phyloP scores from a whole-genome alignment of 2,329 filamentous ascomycete species.

The Colletotrichum limetticola region DNA sequence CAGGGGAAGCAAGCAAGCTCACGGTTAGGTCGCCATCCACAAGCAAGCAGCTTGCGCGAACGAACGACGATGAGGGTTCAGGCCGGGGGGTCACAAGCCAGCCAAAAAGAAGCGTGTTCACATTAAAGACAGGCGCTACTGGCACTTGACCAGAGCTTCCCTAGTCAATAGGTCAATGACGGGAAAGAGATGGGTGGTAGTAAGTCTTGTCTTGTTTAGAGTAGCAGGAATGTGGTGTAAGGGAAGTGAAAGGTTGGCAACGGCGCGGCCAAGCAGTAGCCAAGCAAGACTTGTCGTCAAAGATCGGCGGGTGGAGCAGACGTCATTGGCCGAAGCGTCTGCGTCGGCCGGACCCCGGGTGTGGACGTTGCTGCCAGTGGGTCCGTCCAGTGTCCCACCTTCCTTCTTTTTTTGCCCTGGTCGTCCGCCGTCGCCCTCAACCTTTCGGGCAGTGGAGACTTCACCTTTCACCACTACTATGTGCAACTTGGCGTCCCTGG shows the following conservation, averaged over 20 bases:
- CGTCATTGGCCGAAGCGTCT: conserved; percentile 34
- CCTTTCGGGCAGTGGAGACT: too few species aligned
- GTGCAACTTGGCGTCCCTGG: too few species aligned
- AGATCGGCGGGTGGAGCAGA: conserved; percentile 31
- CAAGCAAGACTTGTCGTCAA: conserved; percentile 35
- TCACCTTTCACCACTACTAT: too few species aligned
- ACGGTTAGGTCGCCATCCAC: not conserved
- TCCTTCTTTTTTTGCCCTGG: not conserved
- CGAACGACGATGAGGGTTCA: not conserved
- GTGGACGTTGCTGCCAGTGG: conserved; percentile 14
- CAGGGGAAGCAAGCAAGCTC: not conserved
- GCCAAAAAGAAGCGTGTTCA: not conserved
- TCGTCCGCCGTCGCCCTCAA: not conserved
- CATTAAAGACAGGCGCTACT: conserved; percentile 8
- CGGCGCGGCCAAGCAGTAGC: conserved; percentile 17
- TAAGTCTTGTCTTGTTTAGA: not conserved
- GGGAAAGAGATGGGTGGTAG: conserved; percentile 9
- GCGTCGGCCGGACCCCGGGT: conserved; percentile 31
- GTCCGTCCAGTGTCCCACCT: not conserved
- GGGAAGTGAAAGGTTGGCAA: conserved; percentile 13
- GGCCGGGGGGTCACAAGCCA: conserved; percentile 6
- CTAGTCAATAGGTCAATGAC: not conserved
- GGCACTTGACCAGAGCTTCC: conserved; percentile 23
- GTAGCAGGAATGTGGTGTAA: not conserved
- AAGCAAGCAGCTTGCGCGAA: not conserved